Evolutionary conservation across 2,329 filamentous ascomycete genomes (phyloP).

Genomic region (Thelonectria blattea): DNA sequence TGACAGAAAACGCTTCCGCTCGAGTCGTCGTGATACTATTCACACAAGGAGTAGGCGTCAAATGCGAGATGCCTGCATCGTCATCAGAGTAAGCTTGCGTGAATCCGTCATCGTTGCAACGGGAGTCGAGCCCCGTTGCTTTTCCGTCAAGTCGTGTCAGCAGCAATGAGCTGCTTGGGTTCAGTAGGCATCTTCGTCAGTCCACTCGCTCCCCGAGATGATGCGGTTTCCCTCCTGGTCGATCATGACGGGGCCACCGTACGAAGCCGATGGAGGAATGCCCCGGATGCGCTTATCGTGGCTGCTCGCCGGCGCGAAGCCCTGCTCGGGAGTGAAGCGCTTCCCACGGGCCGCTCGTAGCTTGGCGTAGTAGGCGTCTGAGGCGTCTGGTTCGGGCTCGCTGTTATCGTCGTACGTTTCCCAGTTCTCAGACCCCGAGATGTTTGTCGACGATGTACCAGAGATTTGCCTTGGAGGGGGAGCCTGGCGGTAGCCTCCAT

Average conservation of each 20-base stretch:
- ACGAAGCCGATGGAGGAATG: conserved; percentile 55
- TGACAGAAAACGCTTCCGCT: conserved; percentile 19
- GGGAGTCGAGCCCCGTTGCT: conserved; percentile 19
- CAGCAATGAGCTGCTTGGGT: conserved; percentile 4
- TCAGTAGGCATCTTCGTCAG: conserved; percentile 67
- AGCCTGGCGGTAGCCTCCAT: conserved; percentile 49
- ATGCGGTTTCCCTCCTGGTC: conserved; percentile 68
- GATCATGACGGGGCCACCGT: conserved; percentile 55
- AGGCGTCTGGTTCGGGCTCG: conserved; percentile 75
- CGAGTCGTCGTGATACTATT: conserved; percentile 25
- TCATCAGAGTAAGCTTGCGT: conserved; percentile 37
- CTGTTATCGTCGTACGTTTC: conserved; percentile 92
- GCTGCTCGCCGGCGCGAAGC: conserved; percentile 49
- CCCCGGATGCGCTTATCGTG: conserved; percentile 62
- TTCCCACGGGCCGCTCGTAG: conserved; percentile 72
- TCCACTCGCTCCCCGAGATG: conserved; percentile 70
- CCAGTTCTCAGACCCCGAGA: conserved; percentile 94
- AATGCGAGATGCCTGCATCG: conserved; percentile 39
- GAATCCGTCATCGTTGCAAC: conserved; percentile 36
- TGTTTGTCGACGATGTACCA: conserved; percentile 72
- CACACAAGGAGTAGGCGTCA: conserved; percentile 29
- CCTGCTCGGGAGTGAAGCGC: conserved; percentile 60
- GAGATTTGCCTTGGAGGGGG: conserved; percentile 66
- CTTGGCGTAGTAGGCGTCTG: conserved; percentile 82
- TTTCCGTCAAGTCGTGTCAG: conserved; percentile 32